phyloP scores from a whole-genome alignment of 2,329 filamentous ascomycete species.

The Fusarium torulosum region DNA sequence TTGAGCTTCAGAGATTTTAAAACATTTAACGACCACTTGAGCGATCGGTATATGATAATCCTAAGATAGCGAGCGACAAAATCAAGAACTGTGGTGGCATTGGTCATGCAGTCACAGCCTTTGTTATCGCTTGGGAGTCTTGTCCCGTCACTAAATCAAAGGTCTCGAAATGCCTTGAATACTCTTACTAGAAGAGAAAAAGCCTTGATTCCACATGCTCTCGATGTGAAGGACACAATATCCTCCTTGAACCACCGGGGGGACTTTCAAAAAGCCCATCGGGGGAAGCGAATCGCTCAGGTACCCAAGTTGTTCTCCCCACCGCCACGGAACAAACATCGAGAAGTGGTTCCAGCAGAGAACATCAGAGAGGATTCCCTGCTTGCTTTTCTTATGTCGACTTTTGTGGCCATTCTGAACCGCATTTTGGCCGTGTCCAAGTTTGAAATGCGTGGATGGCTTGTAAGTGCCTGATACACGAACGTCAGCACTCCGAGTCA shows the following conservation, averaged over 20 bases:
- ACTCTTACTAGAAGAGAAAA: too few species aligned
- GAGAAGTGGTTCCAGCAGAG: neutral
- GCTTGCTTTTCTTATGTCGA: neutral
- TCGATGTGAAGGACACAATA: neutral
- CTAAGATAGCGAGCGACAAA: too few species aligned
- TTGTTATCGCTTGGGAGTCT: too few species aligned
- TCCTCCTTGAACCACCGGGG: neutral
- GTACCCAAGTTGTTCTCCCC: neutral
- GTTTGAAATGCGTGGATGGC: neutral
- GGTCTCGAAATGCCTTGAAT: too few species aligned
- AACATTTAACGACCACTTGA: too few species aligned
- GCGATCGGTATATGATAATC: too few species aligned
- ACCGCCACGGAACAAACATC: neutral
- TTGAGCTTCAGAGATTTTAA: too few species aligned
- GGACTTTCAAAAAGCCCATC: neutral
- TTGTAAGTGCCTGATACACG: neutral
- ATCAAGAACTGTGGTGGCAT: too few species aligned
- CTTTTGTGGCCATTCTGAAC: neutral
- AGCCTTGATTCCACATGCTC: neutral
- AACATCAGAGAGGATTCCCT: neutral
- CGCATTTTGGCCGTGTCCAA: neutral
- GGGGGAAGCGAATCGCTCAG: neutral
- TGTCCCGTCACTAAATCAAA: too few species aligned
- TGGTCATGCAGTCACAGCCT: too few species aligned
- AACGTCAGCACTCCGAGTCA: neutral